Base-by-base conservation (phyloP, 495 filamentous ascomycete species). In the Penicillium robsamsonii region DNA sequence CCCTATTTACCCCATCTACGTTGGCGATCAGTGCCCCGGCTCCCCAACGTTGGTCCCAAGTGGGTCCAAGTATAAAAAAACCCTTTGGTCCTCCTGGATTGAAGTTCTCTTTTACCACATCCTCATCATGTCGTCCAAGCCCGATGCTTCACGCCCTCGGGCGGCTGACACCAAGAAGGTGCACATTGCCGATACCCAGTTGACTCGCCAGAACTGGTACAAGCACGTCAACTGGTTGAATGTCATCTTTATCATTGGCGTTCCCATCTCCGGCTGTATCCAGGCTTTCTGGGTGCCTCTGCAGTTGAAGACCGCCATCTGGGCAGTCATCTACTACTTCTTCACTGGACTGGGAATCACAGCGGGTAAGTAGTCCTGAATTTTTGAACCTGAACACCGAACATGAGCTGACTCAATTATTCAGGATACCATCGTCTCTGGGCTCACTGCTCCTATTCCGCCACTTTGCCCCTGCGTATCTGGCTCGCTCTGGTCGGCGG, bases 211-310 rank as follows among this genome's bases (percentile, higher is more conserved):
- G 59, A 99, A 99, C 78, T 97, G 92, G 92, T 87, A 93, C 78
- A 90, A 95, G 71, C 95, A 97, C 67, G 84, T 97, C 81, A 92
- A 97, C 81, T 97, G 94, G 91, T 75, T 95, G 27, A 93, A 96
- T 70, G 87, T 92, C 43, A 81, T 79, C 63, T 79, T 97, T 72
- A 96, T 99, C 72, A 76, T 97, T 67, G 81, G 87, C 58, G 84
- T 97, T 42, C 94, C 94, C 2, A 40, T 94, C 13, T 74, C 84
- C 53, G 95, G 95, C 50, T 77, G 86, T 65, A 73, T 96, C 63
- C 81, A 82, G 54, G 82, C 94, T 24, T 82, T 88, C 71, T 97
- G 89, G 89, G 89, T 90, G 24, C 88, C 91, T 27, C 72, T 96
- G 25, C 75, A 84, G 46, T 71, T 72, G 61, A 84, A 90, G 77